Base-by-base conservation (phyloP, 345 rosid species). In the Jatropha curcas region DNA sequence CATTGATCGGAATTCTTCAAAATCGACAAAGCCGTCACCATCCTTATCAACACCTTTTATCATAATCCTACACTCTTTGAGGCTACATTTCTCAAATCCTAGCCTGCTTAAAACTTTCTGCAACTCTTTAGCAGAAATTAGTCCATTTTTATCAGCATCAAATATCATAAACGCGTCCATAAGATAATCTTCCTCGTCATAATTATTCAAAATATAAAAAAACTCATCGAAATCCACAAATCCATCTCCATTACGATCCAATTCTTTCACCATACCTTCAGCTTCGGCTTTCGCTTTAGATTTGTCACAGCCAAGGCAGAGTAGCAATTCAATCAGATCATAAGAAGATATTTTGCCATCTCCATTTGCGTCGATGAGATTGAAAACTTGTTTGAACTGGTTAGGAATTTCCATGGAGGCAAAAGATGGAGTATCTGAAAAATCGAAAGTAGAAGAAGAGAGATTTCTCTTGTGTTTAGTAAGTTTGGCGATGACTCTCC, bases 221-320 rank as follows among this genome's bases (percentile, higher is more conserved):
- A 85, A 87, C 71, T 87, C 86, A 31, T 79, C 83, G 61, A 85
- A 57, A 34, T 84, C 85, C 25, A 85, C 71, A 34, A 60, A 67
- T 33, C 91, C 91, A 24, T 87, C 91, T 22, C 90, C 87, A n/a
- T 85, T 52, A 25, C 68, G 64, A 52, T 87, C 91, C 60, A 87
- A 76, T 27, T 76, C 81, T 67, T 30, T 67, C 22, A 85, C 77
- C 83, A 85, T 75, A 41, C 60, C 81, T 52, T 72, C 69, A 8
- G 91, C 89, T 57, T 81, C 86, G 43, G 22, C 8, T 9, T 27
- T 17, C 0, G 87, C 87, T 8, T 65, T 74, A 5, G 82, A 57
- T 60, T 70, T 77, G 20, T 14, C 80, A 39, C 48, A 73, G 8
- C 86, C 86, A 0, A 87, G 78, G 65, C 82, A 46, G 0, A 58